phyloP scores from a whole-genome alignment of 805 yeast genomes.

The Wickerhamiella parazyma region DNA sequence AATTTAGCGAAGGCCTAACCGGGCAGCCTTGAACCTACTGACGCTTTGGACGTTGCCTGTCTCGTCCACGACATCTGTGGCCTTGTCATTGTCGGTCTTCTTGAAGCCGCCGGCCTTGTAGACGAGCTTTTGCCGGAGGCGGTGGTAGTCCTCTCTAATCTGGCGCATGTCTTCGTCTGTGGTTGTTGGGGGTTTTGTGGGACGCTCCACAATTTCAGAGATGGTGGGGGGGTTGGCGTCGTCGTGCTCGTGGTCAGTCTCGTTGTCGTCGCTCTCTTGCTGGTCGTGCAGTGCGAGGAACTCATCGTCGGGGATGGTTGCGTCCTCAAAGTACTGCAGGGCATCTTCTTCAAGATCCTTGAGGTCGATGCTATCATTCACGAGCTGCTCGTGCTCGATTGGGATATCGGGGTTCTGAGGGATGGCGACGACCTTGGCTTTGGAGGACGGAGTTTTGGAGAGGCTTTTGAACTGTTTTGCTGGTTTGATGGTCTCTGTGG shows the following conservation, averaged over 20 bases:
- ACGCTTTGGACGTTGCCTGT: slow-evolving; percentile 42
- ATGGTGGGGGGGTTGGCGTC: slow-evolving; percentile 2
- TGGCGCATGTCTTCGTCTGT: slow-evolving; percentile 17
- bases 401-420: background rate
- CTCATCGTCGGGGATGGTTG: slow-evolving; percentile 19
- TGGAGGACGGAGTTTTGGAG: background rate
- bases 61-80: slow-evolving; percentile 56
- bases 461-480: background rate
- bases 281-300: slow-evolving; percentile 16
- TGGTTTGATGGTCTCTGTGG: background rate
- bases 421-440: background rate
- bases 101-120: slow-evolving; percentile 36
- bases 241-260: slow-evolving; percentile 2
- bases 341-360: slow-evolving; percentile 13
- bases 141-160: slow-evolving; percentile 39
- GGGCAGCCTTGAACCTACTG: slow-evolving; percentile 58
- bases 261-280: background rate
- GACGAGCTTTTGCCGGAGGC: slow-evolving; percentile 38
- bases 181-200: no score
- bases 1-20: slow-evolving; percentile 10
- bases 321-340: slow-evolving; percentile 13
- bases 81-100: slow-evolving; percentile 37
- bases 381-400: slow-evolving; percentile 7
- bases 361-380: slow-evolving; percentile 6
- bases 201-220: slow-evolving; percentile 4